Percentiles rank a stretch among this genome's conserved stretches.
phyloP scores from a whole-genome alignment of 805 yeast genomes.

The Metschnikowia noctiluminum region DNA sequence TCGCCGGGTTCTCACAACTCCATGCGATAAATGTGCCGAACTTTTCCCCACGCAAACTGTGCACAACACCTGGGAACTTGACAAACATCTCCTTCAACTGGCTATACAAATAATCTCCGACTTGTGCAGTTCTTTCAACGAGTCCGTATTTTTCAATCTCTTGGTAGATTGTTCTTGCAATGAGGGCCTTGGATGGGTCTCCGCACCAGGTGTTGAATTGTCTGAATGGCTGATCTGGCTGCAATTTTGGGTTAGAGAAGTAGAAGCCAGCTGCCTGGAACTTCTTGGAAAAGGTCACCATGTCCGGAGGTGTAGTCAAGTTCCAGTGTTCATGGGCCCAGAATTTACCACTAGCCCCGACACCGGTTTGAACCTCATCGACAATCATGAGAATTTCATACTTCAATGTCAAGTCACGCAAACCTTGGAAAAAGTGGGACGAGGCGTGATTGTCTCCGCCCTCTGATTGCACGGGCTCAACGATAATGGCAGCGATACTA shows the following conservation, averaged over 20 bases:
- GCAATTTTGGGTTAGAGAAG: conserved; percentile 68
- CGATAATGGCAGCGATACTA: conserved; percentile 74
- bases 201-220: conserved; percentile 96
- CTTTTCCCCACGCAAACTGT: conserved; percentile 68
- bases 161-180: conserved; percentile 69
- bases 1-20: conserved; percentile 52
- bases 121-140: conserved; percentile 50
- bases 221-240: conserved; percentile 75
- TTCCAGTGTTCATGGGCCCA: conserved; percentile 91
- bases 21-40: conserved; percentile 83
- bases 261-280: conserved; percentile 88
- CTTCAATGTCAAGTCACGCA: conserved; percentile 70
- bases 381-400: conserved; percentile 70
- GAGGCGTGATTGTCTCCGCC: conserved; percentile 92
- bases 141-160: conserved; percentile 63
- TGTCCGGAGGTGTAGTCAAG: conserved; percentile 71
- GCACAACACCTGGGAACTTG: conserved; percentile 51
- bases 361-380: conserved; percentile 89
- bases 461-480: conserved; percentile 90
- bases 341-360: conserved; percentile 80
- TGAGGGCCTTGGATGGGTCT: conserved; percentile 76
- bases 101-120: conserved; percentile 64
- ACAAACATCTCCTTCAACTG: conserved; percentile 51
- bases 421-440: conserved; percentile 72
- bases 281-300: conserved; percentile 84